phyloP scores from a whole-genome alignment of 164 flowering plant species.

The Akebia trifoliata region DNA sequence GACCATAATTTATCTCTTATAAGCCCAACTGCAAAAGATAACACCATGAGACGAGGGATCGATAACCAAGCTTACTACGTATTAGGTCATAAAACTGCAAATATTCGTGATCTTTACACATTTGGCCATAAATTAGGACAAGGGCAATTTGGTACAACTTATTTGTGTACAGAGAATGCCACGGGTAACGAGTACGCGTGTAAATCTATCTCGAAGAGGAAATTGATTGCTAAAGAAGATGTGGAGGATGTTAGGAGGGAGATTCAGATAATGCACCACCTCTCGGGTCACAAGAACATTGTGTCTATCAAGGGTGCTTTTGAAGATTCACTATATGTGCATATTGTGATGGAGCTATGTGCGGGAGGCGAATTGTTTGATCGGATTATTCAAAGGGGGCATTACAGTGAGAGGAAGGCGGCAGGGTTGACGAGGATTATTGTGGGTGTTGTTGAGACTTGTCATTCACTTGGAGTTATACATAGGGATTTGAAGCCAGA shows the following conservation, averaged over 20 bases:
- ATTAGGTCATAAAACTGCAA: conserved; percentile 74
- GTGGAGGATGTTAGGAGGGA: conserved; percentile 60
- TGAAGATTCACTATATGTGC: conserved; percentile 46
- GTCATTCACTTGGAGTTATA: conserved; percentile 62
- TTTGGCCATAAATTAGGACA: conserved; percentile 38
- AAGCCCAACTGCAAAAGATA: conserved; percentile 37
- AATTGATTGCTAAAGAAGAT: conserved; percentile 43
- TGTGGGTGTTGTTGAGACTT: conserved; percentile 54
- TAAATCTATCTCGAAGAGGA: conserved; percentile 52
- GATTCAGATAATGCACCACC: conserved; percentile 64
- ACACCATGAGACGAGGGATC: conserved; percentile 52
- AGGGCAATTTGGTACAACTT: conserved; percentile 47
- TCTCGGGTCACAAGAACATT: conserved; percentile 50
- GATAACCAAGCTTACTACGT: conserved; percentile 62
- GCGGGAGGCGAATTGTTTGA: conserved; percentile 62
- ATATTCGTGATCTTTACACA: conserved; percentile 65
- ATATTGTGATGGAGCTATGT: conserved; percentile 53
- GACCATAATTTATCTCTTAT: conserved; percentile 9
- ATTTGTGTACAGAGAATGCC: conserved; percentile 38
- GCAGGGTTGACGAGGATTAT: conserved; percentile 48
- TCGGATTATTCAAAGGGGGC: conserved; percentile 53
- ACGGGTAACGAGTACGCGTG: conserved; percentile 47
- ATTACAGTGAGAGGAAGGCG: conserved; percentile 52
- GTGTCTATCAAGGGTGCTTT: conserved; percentile 53
- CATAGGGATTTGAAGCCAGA: conserved; percentile 61